Evolutionary conservation across 768 basidiomycete species (phyloP).

Genomic region (Psilocybe tampanensis): DNA sequence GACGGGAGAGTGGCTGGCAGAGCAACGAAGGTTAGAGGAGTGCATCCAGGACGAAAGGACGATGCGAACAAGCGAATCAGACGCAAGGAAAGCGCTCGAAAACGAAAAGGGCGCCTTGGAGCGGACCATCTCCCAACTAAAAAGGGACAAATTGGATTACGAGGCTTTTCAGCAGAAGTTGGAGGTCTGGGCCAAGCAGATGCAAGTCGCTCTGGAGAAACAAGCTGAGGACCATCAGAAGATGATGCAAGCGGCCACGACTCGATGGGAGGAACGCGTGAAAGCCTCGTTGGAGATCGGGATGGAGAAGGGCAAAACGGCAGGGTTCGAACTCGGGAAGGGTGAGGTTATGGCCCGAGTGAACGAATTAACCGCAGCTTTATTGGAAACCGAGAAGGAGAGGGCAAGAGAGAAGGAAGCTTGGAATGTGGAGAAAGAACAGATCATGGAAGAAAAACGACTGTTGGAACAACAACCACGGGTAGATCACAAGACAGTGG

Average conservation of each 20-base stretch:
- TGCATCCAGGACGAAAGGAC: neutral
- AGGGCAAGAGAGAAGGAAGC: neutral
- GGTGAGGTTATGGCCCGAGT: neutral
- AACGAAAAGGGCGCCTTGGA: neutral
- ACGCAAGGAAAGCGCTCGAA: neutral
- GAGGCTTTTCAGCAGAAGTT: neutral
- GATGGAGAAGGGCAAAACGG: neutral
- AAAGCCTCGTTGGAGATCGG: neutral
- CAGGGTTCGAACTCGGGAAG: neutral
- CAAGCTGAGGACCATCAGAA: neutral
- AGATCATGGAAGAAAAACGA: neutral
- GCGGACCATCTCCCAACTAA: neutral
- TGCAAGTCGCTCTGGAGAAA: neutral
- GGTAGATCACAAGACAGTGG: neutral
- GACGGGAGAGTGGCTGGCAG: neutral
- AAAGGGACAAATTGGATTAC: neutral
- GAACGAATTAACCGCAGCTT: neutral
- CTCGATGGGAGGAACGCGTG: neutral
- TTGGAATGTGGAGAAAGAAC: neutral
- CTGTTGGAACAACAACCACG: neutral
- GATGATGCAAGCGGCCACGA: neutral
- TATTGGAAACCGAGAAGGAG: neutral
- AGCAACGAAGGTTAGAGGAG: neutral
- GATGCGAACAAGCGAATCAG: neutral
- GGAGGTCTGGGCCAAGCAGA: neutral